Percentiles rank a stretch among this genome's conserved stretches.
These are phyloP conservation scores for Elsinoe necatrix DNA, from an alignment of 2,329 filamentous ascomycete species.

Conservation along the genomic window DNA sequence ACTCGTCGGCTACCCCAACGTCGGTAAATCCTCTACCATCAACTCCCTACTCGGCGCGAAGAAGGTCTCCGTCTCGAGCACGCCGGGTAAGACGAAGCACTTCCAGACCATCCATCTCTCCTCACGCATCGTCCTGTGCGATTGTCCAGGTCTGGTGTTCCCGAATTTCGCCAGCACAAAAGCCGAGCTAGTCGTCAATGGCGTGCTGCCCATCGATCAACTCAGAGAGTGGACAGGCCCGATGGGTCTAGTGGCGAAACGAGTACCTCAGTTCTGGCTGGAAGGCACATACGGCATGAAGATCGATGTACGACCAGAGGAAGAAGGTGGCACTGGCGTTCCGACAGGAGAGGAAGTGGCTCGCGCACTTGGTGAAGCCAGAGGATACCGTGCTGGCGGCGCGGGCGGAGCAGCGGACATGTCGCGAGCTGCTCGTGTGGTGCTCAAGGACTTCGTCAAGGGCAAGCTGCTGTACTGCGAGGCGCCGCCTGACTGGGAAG, in stretches of 20 bases:
- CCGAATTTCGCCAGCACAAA: constrained; percentile 97
- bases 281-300: constrained; percentile 92
- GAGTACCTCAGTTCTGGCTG: constrained; percentile 80
- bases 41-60: constrained; percentile 97
- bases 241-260: constrained; percentile 67
- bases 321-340: constrained; percentile 85
- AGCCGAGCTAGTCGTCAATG: constrained; percentile 90
- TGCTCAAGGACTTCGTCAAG: constrained; percentile 96
- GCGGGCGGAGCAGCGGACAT: constrained; percentile 79
- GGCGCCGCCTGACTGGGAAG: constrained; percentile 69
- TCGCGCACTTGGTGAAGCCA: constrained; percentile 73
- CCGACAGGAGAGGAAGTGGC: constrained; percentile 82
- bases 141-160: constrained; percentile 97
- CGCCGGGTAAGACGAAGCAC: constrained; percentile 97
- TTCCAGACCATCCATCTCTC: constrained; percentile 97
- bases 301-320: constrained; percentile 67
- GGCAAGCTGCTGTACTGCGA: constrained; percentile 90
- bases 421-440: constrained; percentile 76
- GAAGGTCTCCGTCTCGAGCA: constrained; percentile 96
- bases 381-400: constrained; percentile 85
- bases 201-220: constrained; percentile 92
- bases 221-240: constrained; percentile 88
- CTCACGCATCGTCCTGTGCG: constrained; percentile 81
- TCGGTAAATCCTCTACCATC: constrained; percentile 98
- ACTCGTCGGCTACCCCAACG: constrained; percentile 94